A percentile compares a stretch with the other conserved stretches of the same genome.
These are phyloP conservation scores for Chloris gayana DNA, from an alignment of 176 grass and related monocot genomes.

Conservation along the genomic window DNA sequence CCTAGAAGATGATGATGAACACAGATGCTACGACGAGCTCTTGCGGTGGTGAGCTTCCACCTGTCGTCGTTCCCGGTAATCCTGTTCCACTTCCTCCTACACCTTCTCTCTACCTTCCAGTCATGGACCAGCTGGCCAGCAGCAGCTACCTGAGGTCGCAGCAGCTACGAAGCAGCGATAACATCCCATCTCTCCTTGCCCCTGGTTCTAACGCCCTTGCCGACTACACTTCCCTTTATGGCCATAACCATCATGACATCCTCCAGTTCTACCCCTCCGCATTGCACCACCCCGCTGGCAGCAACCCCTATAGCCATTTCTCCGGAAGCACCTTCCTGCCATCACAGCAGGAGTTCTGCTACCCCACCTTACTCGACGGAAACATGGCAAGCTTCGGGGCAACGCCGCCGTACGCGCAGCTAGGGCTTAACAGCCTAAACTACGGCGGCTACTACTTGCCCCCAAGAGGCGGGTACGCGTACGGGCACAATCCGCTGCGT, in stretches of 20 bases:
- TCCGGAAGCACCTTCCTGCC: background rate
- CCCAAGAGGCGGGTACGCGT: conserved; percentile 43
- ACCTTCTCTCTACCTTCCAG: conserved; percentile 30
- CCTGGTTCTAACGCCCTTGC: conserved; percentile 36
- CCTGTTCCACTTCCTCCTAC: background rate
- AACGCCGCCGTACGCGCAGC: conserved; percentile 30
- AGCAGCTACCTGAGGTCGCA: conserved; percentile 42
- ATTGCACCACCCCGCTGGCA: conserved; percentile 46
- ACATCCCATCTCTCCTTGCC: conserved; percentile 25
- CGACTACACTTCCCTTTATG: conserved; percentile 22
- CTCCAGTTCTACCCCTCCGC: conserved; percentile 51
- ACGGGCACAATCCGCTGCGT: conserved; percentile 59
- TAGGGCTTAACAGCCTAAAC: conserved; percentile 47
- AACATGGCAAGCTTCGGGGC: conserved; percentile 60
- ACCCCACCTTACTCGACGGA: conserved; percentile 50
- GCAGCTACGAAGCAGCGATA: conserved; percentile 34
- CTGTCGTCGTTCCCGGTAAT: background rate
- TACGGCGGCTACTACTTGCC: conserved; percentile 54
- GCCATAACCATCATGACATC: too few relatives aligned
- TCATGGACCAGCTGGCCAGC: conserved; percentile 47
- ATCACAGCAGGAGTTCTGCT: conserved; percentile 46
- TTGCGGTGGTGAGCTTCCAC: background rate
- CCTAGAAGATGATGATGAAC: background rate
- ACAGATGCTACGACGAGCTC: background rate
- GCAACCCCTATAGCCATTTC: conserved; percentile 7